Conservation (phyloP, 2,329 filamentous ascomycete genomes). For the Claviceps digitariae region DNA sequence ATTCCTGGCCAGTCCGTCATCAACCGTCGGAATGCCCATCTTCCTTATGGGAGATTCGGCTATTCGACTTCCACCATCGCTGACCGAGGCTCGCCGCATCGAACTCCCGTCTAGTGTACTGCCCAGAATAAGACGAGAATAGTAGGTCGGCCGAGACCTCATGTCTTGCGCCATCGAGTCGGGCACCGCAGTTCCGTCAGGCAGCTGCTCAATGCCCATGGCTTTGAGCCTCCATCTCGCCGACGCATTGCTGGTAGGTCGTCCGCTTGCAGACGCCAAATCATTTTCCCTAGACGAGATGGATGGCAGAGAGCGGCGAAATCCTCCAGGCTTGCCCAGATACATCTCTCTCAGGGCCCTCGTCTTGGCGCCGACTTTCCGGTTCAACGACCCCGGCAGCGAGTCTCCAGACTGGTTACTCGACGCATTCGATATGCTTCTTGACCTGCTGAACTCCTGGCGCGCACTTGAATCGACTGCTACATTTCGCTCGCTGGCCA, state of each 20-base stretch:
- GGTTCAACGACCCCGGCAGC: conserved; percentile 6
- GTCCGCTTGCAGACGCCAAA: conserved; percentile 12
- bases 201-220: conserved; percentile 38
- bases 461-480: conserved; percentile 23
- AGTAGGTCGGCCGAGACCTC: background rate
- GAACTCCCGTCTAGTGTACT: background rate
- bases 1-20: conserved; percentile 8
- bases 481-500: conserved; percentile 23
- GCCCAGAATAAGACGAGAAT: conserved; percentile 1
- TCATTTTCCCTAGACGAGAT: conserved; percentile 15
- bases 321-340: conserved; percentile 17
- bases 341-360: conserved; percentile 22
- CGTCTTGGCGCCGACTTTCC: conserved; percentile 20
- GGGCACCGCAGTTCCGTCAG: conserved; percentile 38
- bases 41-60: background rate
- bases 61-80: background rate
- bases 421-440: conserved; percentile 11
- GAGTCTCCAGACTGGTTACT: conserved; percentile 7
- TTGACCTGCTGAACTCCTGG: conserved; percentile 10
- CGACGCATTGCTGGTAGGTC: conserved; percentile 24
- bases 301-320: conserved; percentile 27
- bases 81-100: conserved; percentile 2
- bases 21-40: conserved; percentile 2
- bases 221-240: conserved; percentile 34
- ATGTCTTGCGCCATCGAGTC: conserved; percentile 36